Evolutionary conservation across 1,284 basidiomycete genomes (phyloP), one percentile per base, ranked within the genome.

Genomic region (Sutorius eximius): DNA sequence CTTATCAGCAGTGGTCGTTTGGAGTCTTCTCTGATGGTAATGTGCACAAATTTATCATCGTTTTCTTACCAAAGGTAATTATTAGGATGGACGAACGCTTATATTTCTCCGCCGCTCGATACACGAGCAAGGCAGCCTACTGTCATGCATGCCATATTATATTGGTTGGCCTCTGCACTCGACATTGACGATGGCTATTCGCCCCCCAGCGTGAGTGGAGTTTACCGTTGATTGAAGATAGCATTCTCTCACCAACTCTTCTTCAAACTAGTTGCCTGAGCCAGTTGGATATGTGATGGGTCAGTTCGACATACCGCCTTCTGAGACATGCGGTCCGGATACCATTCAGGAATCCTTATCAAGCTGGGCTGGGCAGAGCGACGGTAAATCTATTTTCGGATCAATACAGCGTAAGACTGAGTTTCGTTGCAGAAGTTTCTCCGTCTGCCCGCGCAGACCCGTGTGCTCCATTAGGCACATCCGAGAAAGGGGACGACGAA

Each of bases 1-100:
- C 74, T n/a, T 82, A 80, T 57, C 68, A 69, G 42, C 70, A 73
- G 5, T 81, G 79, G 79, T 62, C 74, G 0, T 81, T 81, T 48
- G 80, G 80, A 4, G 71, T 71, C 7, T 82, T 82, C 60, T 76
- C 79, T n/a, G 61, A 65, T 61, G 78, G 79, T 79, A 55, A 43
- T 62, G 45, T 51, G 41, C 44, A 16, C 15, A 13, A 36, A 41
- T 38, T 33, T 55, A 15, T 37, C 5, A n/a, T 55, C 16, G 55
- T 56, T 54, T 58, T 56, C 5, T 52, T 51, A 30, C 48, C 33
- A 46, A 46, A 70, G 15, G 51, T 10, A n/a, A 44, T 48, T 15
- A 20, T 24, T 45, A 78, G 78, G 74, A 30, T 74, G 71, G 66
- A 74, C 73, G 12, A 64, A 65, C 20, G 75, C 63, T 11, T 69